Conservation (phyloP, 176 grass and related monocot species). For the Pontederia crassipes region DNA sequence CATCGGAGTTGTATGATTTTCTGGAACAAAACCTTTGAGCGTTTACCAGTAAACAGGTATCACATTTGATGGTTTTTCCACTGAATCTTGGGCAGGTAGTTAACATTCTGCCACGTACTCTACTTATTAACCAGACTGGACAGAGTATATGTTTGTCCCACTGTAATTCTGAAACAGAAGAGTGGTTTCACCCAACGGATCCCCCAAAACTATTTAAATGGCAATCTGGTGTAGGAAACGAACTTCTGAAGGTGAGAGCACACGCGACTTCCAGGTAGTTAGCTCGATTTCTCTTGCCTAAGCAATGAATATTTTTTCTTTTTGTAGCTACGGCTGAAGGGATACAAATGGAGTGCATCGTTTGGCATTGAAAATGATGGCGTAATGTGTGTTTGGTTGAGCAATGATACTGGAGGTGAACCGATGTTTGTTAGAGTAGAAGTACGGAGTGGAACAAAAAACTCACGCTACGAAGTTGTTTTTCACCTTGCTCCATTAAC, state of each 20-base stretch:
- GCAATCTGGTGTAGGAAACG: constrained; percentile 61
- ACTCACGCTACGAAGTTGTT: constrained; percentile 80
- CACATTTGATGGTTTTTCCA: no score
- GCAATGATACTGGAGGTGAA: constrained; percentile 45
- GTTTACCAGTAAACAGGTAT: no score
- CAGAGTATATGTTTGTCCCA: constrained; percentile 60
- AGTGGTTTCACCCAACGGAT: constrained; percentile 56
- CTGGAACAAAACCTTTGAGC: not conserved
- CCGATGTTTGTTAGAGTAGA: constrained; percentile 69
- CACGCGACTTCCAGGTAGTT: constrained; percentile 5
- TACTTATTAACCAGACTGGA: constrained; percentile 82
- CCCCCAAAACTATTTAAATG: constrained; percentile 75
- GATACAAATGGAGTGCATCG: constrained; percentile 82
- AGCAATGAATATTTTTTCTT: constrained; percentile 12
- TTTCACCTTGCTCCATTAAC: constrained; percentile 65
- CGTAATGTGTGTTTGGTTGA: constrained; percentile 73
- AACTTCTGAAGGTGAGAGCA: constrained; percentile 71
- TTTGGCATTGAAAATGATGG: constrained; percentile 91
- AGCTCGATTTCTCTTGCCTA: constrained; percentile 8
- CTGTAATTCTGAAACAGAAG: constrained; percentile 46
- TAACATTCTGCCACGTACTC: constrained; percentile 59
- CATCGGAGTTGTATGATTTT: no score
- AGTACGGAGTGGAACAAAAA: constrained; percentile 72
- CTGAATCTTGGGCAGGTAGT: constrained; percentile 41
- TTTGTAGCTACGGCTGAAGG: constrained; percentile 62